These are phyloP conservation scores for Wickerhamomyces ciferrii DNA, from an alignment of 805 yeast species.

Conservation along the genomic window DNA sequence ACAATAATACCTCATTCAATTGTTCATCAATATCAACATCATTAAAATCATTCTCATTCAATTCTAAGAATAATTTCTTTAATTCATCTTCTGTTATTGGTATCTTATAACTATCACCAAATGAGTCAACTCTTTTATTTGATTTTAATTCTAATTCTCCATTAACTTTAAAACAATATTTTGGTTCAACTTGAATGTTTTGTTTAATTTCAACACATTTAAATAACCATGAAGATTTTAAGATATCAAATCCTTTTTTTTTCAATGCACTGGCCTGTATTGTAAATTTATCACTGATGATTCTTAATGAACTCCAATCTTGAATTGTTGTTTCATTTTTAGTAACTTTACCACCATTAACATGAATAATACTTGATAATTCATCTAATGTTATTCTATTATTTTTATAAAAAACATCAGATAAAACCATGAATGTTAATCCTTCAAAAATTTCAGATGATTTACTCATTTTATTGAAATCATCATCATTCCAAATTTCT, in stretches of 20 bases:
- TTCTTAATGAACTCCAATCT: conserved; percentile 16
- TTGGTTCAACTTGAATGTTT: conserved; percentile 54
- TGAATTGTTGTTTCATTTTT: conserved; percentile 24
- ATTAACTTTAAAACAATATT: conserved; percentile 44
- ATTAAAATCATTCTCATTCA: conserved; percentile 2
- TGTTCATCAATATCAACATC: conserved; percentile 9
- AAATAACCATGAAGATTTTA: conserved; percentile 67
- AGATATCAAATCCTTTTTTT: conserved; percentile 50
- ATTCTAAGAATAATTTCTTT: not conserved
- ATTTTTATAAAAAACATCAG: conserved; percentile 36
- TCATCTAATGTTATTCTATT: conserved; percentile 27
- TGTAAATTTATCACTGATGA: conserved; percentile 35
- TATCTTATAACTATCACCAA: conserved; percentile 56
- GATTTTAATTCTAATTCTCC: conserved; percentile 22
- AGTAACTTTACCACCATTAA: conserved; percentile 47
- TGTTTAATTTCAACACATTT: conserved; percentile 47
- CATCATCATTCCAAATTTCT: conserved; percentile 17
- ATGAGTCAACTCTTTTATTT: conserved; percentile 41
- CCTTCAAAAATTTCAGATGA: conserved; percentile 36
- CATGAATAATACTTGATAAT: conserved; percentile 31
- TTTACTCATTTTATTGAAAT: conserved; percentile 10
- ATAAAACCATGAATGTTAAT: conserved; percentile 43
- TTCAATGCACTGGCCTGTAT: conserved; percentile 31
- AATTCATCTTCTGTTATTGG: conserved; percentile 9
- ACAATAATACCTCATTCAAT: conserved; percentile 23